Evolutionary conservation across 2,329 filamentous ascomycete species (phyloP), one percentile per base, ranked within the genome.

Genomic region (Ophiostoma perfectum): DNA sequence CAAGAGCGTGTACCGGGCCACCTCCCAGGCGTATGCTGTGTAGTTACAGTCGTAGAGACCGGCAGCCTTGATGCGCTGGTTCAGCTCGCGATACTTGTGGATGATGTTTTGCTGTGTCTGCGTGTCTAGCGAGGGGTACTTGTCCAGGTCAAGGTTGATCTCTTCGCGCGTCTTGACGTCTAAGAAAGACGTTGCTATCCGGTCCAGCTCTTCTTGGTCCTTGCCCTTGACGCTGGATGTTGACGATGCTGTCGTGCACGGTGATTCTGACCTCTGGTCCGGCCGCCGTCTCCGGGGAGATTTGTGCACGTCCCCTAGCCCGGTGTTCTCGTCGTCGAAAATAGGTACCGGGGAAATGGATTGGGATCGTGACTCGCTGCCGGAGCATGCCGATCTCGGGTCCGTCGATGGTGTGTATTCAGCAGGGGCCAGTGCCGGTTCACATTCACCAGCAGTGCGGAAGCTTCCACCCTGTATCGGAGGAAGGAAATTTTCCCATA

Each of bases 391-490:
- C 66, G 11, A 74, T 72, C 62, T 78, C 77, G 65, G 44, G 5
- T 9, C 14, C 6, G 52, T 38, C 11, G 49, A 39, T 8, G 64
- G n/a, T 6, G 60, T 49, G 3, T 47, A 65, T 36, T 38, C 9
- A 8, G n/a, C 36, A n/a, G 65, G 27, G 4, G 12, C 47, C 1
- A 39, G 7, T 4, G 44, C 16, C 36, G 44, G 5, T 3, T 63
- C 91, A 97, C n/a, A n/a, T 44, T 39, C n/a, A 7, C 11, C 55
- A 11, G 44, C 58, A 1, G 39, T 38, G 72, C 89, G 85, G 78
- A 93, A 96, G 69, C 84, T 83, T 58, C 94, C 94, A 69, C 93
- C 93, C 78, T 98, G 94, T 66, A 98, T 94, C 0, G 95, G 94
- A 4, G 95, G 93, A 6, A 91, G 75, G 76, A 97, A 96, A 78